These are phyloP conservation scores for Takakia lepidozioides DNA, from an alignment of 225 moss, liverwort and hornwort genomes.

Conservation along the genomic window DNA sequence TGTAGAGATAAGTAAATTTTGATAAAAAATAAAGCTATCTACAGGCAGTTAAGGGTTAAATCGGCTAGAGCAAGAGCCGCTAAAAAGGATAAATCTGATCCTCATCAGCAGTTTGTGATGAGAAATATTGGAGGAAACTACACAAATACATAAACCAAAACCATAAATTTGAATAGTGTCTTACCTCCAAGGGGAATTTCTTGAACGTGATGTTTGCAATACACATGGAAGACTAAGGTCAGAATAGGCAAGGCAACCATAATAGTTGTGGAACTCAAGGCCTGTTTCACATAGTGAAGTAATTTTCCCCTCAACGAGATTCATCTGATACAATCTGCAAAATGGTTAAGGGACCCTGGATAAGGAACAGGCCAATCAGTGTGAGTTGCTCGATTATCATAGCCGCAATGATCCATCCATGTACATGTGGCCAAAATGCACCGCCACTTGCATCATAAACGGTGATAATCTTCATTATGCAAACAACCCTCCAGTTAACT, in stretches of 20 bases:
- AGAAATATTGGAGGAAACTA: background rate
- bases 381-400: constrained; percentile 69
- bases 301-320: constrained; percentile 4
- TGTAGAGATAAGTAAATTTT: too few species aligned
- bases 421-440: constrained; percentile 77
- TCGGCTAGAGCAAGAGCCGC: too few species aligned
- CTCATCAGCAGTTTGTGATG: too few species aligned
- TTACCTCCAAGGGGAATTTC: constrained; percentile 62
- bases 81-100: too few species aligned
- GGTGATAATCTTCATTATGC: constrained; percentile 68
- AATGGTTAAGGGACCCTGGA: constrained; percentile 73
- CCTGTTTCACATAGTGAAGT: constrained; percentile 23
- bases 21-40: too few species aligned
- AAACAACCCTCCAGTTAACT: too few species aligned
- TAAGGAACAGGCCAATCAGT: constrained; percentile 69
- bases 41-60: too few species aligned
- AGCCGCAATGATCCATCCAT: constrained; percentile 44
- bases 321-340: constrained; percentile 3
- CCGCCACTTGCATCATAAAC: constrained; percentile 81
- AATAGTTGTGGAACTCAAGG: constrained; percentile 68
- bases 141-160: too few species aligned
- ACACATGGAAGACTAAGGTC: constrained; percentile 51
- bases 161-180: too few species aligned
- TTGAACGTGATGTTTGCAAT: constrained; percentile 62
- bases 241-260: constrained; percentile 52